These are phyloP conservation scores for Aspergillus sp. DNA, from an alignment of 2,329 filamentous ascomycete species.

Conservation along the genomic window DNA sequence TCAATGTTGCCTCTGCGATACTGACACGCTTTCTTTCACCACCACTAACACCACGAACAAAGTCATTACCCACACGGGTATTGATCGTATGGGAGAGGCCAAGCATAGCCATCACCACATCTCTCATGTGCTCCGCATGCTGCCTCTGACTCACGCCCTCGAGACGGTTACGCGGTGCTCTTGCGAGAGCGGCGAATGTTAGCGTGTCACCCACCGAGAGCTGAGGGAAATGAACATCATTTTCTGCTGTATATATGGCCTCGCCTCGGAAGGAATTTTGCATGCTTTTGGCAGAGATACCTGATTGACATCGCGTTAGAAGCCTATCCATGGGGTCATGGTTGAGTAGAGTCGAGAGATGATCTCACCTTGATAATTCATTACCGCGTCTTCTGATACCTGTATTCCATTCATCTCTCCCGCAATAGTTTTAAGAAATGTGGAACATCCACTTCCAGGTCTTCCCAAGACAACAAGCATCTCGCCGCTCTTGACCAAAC, in stretches of 20 bases:
- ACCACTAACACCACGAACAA: constrained; percentile 62
- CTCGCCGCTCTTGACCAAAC: constrained; percentile 58
- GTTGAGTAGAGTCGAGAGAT: neutral
- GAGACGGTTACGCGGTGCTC: constrained; percentile 47
- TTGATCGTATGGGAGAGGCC: constrained; percentile 53
- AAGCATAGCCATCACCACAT: constrained; percentile 47
- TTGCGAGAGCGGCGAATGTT: constrained; percentile 72
- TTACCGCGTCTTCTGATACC: constrained; percentile 66
- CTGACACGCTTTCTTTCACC: constrained; percentile 62
- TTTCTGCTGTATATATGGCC: constrained; percentile 82
- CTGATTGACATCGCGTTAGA: constrained; percentile 3
- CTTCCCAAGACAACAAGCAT: constrained; percentile 58
- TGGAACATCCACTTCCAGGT: constrained; percentile 66
- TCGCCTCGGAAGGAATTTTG: constrained; percentile 70
- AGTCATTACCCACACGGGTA: constrained; percentile 54
- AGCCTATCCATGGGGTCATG: neutral
- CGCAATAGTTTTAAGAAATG: constrained; percentile 79
- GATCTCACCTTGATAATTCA: constrained; percentile 68
- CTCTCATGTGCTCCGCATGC: constrained; percentile 45
- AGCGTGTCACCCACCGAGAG: constrained; percentile 77
- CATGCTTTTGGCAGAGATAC: constrained; percentile 58
- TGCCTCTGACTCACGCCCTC: constrained; percentile 43
- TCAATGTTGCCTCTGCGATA: constrained; percentile 56
- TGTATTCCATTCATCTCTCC: constrained; percentile 81
- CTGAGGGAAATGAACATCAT: constrained; percentile 80